Percentiles rank a stretch among this genome's conserved stretches.
Conservation (phyloP, 805 yeast species). For the Cyberlindnera meyerae region DNA sequence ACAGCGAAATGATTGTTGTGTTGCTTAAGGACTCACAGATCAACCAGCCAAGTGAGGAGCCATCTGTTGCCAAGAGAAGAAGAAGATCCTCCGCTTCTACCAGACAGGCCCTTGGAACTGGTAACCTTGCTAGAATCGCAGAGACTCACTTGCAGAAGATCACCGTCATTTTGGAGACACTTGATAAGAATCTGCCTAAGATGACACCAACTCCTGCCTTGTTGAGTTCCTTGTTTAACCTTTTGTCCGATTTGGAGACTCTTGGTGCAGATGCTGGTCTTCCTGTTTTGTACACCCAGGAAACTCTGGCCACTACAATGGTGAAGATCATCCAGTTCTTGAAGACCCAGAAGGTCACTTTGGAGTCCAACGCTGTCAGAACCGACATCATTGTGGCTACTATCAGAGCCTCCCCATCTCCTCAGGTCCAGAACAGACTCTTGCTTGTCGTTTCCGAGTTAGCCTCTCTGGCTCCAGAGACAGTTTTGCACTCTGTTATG, state of each 20-base stretch:
- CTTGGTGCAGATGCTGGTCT: conserved; percentile 87
- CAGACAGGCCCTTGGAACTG: conserved; percentile 67
- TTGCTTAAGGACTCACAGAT: conserved; percentile 58
- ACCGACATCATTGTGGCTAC: conserved; percentile 90
- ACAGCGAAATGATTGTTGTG: conserved; percentile 51
- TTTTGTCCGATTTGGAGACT: conserved; percentile 72
- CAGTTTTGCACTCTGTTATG: conserved; percentile 93
- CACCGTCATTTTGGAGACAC: conserved; percentile 72
- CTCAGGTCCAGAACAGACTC: conserved; percentile 90
- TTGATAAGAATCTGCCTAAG: conserved; percentile 45
- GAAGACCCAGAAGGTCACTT: conserved; percentile 34
- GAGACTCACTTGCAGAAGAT: conserved; percentile 72
- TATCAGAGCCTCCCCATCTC: conserved; percentile 82
- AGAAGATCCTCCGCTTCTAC: conserved; percentile 75
- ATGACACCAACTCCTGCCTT: conserved; percentile 37
- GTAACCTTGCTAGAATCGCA: conserved; percentile 68
- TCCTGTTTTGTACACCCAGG: conserved; percentile 89
- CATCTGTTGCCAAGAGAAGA: conserved; percentile 67
- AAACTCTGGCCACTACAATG: conserved; percentile 84
- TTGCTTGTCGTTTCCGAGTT: conserved; percentile 80
- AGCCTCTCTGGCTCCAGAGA: conserved; percentile 86
- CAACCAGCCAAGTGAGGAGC: conserved; percentile 35
- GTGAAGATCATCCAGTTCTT: conserved; percentile 56
- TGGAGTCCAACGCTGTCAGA: conserved; percentile 66
- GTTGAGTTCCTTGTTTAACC: conserved; percentile 49